Evolutionary conservation across 352 stramenopile species (phyloP).

Genomic region (Phytophthora lateralis): DNA sequence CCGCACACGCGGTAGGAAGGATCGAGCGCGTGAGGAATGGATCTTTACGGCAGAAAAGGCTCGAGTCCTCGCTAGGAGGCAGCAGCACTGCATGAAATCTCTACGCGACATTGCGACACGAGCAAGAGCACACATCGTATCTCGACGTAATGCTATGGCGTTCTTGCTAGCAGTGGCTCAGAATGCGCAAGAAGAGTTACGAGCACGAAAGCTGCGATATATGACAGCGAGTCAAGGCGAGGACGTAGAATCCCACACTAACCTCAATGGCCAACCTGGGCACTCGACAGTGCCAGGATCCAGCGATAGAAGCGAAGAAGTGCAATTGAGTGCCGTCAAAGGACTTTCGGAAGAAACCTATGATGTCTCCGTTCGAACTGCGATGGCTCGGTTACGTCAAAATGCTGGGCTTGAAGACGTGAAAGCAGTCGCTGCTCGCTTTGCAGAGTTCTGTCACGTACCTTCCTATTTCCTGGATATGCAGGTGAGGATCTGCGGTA

Average conservation of each 20-base stretch:
- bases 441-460: conserved; percentile 40
- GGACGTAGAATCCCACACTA: background rate
- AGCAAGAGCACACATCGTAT: conserved; percentile 34
- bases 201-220: conserved; percentile 15
- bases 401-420: conserved; percentile 38
- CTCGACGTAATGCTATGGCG: conserved; percentile 26
- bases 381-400: conserved; percentile 27
- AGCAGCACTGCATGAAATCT: conserved; percentile 54
- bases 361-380: conserved; percentile 20
- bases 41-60: conserved; percentile 52
- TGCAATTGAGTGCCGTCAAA: conserved; percentile 8
- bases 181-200: conserved; percentile 28
- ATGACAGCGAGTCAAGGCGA: conserved; percentile 9
- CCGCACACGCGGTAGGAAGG: conserved; percentile 27
- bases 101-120: conserved; percentile 50
- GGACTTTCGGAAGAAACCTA: conserved; percentile 26
- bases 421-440: conserved; percentile 35
- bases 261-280: background rate
- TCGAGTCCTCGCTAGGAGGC: conserved; percentile 50
- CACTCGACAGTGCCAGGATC: background rate
- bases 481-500: background rate
- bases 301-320: background rate
- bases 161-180: conserved; percentile 30
- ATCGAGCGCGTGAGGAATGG: conserved; percentile 36
- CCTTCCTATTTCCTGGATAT: conserved; percentile 15